A percentile compares a stretch with the other conserved stretches of the same genome.
Evolutionary conservation across 345 rosid species (phyloP).

Genomic region (Sapria himalayana): DNA sequence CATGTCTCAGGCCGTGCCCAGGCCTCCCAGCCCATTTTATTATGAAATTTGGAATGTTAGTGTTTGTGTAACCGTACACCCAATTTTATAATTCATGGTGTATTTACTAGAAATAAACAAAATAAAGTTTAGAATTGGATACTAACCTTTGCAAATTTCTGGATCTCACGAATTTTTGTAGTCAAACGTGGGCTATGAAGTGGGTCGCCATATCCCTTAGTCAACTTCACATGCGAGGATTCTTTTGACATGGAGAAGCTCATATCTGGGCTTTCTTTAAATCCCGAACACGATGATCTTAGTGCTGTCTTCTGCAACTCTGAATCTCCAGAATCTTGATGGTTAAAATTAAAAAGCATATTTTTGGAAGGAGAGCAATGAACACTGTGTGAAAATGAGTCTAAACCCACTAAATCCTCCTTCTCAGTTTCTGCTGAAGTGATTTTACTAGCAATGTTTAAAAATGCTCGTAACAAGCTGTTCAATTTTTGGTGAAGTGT

Average conservation of each 20-base stretch:
- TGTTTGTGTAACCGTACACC: too few species aligned
- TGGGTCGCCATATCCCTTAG: constrained; percentile 46
- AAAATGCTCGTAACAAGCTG: constrained; percentile 43
- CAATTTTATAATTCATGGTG: too few species aligned
- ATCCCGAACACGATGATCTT: constrained; percentile 36
- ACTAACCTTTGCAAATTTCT: constrained; percentile 84
- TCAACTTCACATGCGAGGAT: constrained; percentile 47
- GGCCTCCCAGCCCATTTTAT: too few species aligned
- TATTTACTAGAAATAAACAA: too few species aligned
- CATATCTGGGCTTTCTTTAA: constrained; percentile 43
- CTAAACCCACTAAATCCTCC: constrained; percentile 45
- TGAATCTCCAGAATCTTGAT: constrained; percentile 36
- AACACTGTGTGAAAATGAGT: constrained; percentile 30
- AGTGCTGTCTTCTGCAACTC: constrained; percentile 40
- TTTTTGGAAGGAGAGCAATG: constrained; percentile 36
- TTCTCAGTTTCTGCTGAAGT: constrained; percentile 46
- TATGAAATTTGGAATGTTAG: too few species aligned
- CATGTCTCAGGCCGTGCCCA: too few species aligned
- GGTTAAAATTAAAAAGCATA: constrained; percentile 23
- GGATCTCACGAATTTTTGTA: constrained; percentile 82
- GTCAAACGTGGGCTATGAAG: constrained; percentile 61
- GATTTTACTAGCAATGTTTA: constrained; percentile 42
- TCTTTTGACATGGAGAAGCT: constrained; percentile 56
- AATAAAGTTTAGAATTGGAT: too few species aligned
- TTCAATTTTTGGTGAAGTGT: constrained; percentile 88